Conservation (phyloP, 495 filamentous ascomycete genomes). For the Acidiella bohemica region DNA sequence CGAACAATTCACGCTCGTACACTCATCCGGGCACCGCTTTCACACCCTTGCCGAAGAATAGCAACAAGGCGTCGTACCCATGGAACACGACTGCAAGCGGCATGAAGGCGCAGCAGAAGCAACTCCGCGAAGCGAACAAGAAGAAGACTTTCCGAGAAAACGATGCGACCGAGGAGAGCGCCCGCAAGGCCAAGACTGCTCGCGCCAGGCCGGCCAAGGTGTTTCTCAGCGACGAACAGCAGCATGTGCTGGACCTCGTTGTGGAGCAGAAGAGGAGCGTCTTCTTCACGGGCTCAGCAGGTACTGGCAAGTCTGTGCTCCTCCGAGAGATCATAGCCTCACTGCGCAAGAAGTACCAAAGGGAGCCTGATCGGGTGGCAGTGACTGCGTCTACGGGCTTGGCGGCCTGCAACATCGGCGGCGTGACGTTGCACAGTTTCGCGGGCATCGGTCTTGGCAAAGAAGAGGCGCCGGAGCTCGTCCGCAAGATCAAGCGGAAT, state of each 20-base stretch:
- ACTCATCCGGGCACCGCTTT: conserved; percentile 7
- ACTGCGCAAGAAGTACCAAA: conserved; percentile 57
- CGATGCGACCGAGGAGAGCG: conserved; percentile 20
- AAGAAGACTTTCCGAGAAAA: conserved; percentile 43
- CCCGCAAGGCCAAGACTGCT: conserved; percentile 25
- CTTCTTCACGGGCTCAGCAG: conserved; percentile 95
- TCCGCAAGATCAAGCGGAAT: conserved; percentile 86
- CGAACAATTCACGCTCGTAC: conserved; percentile 4
- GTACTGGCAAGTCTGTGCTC: conserved; percentile 94
- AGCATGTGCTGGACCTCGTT: conserved; percentile 67
- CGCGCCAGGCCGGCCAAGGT: conserved; percentile 40
- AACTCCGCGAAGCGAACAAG: conserved; percentile 51
- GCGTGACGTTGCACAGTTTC: conserved; percentile 92
- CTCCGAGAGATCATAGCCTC: conserved; percentile 78
- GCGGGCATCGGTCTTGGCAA: conserved; percentile 91
- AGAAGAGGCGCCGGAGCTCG: conserved; percentile 63
- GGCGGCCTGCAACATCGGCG: conserved; percentile 91
- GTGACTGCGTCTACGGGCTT: conserved; percentile 93
- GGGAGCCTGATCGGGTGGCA: conserved; percentile 68
- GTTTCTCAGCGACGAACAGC: conserved; percentile 73
- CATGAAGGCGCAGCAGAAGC: conserved; percentile 68
- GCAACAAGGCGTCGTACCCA: conserved; percentile 27
- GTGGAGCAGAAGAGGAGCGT: conserved; percentile 66
- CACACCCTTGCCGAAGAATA: conserved; percentile 30
- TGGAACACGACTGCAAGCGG: conserved; percentile 80